Evolutionary conservation across 1,284 basidiomycete species (phyloP).

Genomic region (Agroathelia rolfsii): DNA sequence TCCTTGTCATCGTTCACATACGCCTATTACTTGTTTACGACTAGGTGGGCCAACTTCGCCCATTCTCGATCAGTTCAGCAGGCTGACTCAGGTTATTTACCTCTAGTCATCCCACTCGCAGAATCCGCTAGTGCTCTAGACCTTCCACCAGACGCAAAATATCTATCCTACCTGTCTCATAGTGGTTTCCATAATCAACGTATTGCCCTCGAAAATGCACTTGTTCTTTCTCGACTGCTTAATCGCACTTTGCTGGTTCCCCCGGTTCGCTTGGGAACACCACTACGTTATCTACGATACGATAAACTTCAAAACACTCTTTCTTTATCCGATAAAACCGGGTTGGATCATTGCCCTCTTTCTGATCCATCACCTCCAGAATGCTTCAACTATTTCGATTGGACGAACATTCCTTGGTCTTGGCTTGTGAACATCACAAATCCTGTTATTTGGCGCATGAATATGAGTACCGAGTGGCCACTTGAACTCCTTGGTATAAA

Average conservation of each 20-base stretch:
- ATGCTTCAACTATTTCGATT: slow-evolving; percentile 48
- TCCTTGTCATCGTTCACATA: slow-evolving; percentile 42
- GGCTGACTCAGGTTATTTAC: slow-evolving; percentile 20
- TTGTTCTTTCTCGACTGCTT: slow-evolving; percentile 54
- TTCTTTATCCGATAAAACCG: slow-evolving; percentile 39
- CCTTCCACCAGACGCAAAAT: slow-evolving; percentile 24
- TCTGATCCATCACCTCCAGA: too few species aligned
- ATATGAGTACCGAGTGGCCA: slow-evolving; percentile 41
- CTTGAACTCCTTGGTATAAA: slow-evolving; percentile 29
- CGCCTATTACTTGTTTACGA: slow-evolving; percentile 54
- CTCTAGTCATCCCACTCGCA: slow-evolving; percentile 19
- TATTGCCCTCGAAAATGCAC: slow-evolving; percentile 73
- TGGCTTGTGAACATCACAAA: slow-evolving; percentile 49
- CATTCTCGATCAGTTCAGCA: slow-evolving; percentile 12
- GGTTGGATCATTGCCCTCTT: slow-evolving; percentile 39
- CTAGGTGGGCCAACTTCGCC: slow-evolving; percentile 38
- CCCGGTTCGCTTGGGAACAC: slow-evolving; percentile 53
- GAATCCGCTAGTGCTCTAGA: slow-evolving; percentile 9
- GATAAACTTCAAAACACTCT: slow-evolving; percentile 42
- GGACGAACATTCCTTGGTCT: slow-evolving; percentile 56
- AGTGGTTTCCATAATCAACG: slow-evolving; percentile 80
- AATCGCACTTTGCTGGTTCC: slow-evolving; percentile 71
- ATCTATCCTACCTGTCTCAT: slow-evolving; percentile 62
- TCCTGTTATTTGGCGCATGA: slow-evolving; percentile 36
- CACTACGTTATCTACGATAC: slow-evolving; percentile 55